Percentiles rank a stretch among this genome's conserved stretches.
Evolutionary conservation across 73 alveolate genomes (phyloP).

Genomic region (Stentor coeruleus): DNA sequence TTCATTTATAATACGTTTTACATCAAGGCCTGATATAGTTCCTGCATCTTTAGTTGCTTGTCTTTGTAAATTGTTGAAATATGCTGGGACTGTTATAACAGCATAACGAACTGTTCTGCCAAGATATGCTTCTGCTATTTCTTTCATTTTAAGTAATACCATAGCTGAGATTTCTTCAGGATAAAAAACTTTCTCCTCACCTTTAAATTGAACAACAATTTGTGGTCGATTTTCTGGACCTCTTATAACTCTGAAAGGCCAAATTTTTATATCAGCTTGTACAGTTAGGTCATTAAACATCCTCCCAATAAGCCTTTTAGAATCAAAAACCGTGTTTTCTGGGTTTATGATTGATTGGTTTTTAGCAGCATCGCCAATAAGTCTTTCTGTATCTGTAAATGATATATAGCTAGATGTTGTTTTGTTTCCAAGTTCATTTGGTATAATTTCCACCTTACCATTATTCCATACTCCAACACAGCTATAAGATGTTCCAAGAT

Average conservation of each 20-base stretch:
- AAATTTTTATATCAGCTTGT: slow-evolving; percentile 72
- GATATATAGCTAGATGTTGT: slow-evolving; percentile 94
- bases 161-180: slow-evolving; percentile 79
- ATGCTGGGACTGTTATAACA: slow-evolving; percentile 45
- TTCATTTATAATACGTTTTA: slow-evolving; percentile 77
- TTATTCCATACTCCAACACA: slow-evolving; percentile 92
- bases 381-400: slow-evolving; percentile 86
- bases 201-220: slow-evolving; percentile 64
- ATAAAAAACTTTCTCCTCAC: slow-evolving; percentile 64
- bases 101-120: background rate
- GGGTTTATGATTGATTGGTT: slow-evolving; percentile 85
- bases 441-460: slow-evolving; percentile 94
- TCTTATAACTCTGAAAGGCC: slow-evolving; percentile 77
- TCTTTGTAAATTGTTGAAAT: slow-evolving; percentile 86
- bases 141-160: slow-evolving; percentile 58
- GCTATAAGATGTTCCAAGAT: slow-evolving; percentile 39
- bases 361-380: slow-evolving; percentile 95
- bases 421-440: slow-evolving; percentile 93
- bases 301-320: slow-evolving; percentile 79
- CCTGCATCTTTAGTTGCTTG: slow-evolving; percentile 95
- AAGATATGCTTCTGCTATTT: slow-evolving; percentile 49
- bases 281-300: slow-evolving; percentile 66
- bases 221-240: slow-evolving; percentile 77
- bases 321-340: slow-evolving; percentile 62
- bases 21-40: slow-evolving; percentile 84